Percentiles rank a stretch among this genome's conserved stretches.
Evolutionary conservation across 331 rosid genomes (phyloP).

Genomic region (Acacia pycnantha): DNA sequence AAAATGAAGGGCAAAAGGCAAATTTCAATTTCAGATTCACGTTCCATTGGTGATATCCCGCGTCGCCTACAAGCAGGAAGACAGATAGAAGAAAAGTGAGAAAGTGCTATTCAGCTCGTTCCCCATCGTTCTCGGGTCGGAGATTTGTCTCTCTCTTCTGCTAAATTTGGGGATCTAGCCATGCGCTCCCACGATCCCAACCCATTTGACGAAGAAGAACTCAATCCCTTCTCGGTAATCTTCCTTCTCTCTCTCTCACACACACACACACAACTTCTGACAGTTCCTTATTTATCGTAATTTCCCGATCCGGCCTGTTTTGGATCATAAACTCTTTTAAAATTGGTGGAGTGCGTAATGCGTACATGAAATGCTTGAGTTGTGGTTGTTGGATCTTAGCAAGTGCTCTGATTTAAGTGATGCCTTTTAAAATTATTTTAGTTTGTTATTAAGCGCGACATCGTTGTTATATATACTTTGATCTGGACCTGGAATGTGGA

Average conservation of each 20-base stretch:
- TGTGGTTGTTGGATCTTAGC: background rate
- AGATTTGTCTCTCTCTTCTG: conserved; percentile 28
- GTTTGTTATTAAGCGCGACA: background rate
- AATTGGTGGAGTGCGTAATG: background rate
- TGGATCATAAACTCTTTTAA: background rate
- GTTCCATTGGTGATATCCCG: conserved; percentile 43
- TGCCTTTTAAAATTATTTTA: background rate
- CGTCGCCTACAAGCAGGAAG: conserved; percentile 46
- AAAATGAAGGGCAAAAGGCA: conserved; percentile 10
- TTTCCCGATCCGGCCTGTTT: conserved; percentile 45
- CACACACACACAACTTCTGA: background rate
- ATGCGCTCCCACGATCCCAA: conserved; percentile 95
- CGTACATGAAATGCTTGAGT: conserved; percentile 9
- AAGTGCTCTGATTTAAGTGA: background rate
- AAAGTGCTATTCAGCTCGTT: conserved; percentile 27
- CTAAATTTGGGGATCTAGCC: conserved; percentile 54
- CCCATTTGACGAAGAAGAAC: conserved; percentile 90
- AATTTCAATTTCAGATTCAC: conserved; percentile 27
- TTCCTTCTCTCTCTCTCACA: background rate
- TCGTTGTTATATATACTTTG: conserved; percentile 8
- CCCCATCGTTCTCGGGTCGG: background rate
- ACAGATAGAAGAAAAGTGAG: background rate
- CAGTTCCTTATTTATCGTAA: conserved; percentile 5
- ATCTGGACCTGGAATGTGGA: conserved; percentile 48
- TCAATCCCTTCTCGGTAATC: conserved; percentile 94